Evolutionary conservation across 2,329 filamentous ascomycete species (phyloP).

Genomic region (Orbilia brochopaga): DNA sequence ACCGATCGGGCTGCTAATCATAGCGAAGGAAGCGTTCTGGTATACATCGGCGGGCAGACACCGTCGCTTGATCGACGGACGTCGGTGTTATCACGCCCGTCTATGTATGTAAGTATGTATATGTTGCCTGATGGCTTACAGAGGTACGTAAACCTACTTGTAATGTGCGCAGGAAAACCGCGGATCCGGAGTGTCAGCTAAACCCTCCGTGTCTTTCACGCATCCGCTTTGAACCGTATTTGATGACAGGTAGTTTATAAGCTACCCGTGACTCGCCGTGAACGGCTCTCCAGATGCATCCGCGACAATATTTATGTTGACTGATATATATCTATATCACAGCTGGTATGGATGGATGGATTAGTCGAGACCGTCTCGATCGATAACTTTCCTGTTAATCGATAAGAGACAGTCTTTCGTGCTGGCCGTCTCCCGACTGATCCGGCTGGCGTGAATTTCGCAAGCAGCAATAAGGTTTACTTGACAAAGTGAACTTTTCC

Average conservation of each 20-base stretch:
- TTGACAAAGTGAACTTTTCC: slow-evolving; percentile 9
- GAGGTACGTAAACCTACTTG: too few relatives aligned
- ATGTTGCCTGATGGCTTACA: too few relatives aligned
- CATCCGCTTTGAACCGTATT: slow-evolving; percentile 25
- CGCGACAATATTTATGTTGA: background rate
- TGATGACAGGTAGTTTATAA: slow-evolving; percentile 24
- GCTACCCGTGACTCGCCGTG: background rate
- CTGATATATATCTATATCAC: background rate
- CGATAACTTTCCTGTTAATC: slow-evolving; percentile 32
- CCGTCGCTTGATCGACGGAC: too few relatives aligned
- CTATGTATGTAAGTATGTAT: too few relatives aligned
- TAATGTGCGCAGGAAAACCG: too few relatives aligned
- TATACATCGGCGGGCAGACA: too few relatives aligned
- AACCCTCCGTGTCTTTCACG: background rate
- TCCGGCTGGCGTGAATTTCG: slow-evolving; percentile 19
- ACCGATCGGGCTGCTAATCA: too few relatives aligned
- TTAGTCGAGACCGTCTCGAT: slow-evolving; percentile 27
- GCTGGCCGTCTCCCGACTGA: slow-evolving; percentile 37
- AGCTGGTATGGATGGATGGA: background rate
- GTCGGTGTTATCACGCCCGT: too few relatives aligned
- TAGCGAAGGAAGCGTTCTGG: too few relatives aligned
- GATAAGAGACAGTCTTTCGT: slow-evolving; percentile 27
- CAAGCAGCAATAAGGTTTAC: slow-evolving; percentile 6
- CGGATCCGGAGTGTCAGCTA: too few relatives aligned
- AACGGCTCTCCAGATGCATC: background rate